phyloP scores from a whole-genome alignment of 164 flowering plant species.

The Kalanchoe fedtschenkoi region DNA sequence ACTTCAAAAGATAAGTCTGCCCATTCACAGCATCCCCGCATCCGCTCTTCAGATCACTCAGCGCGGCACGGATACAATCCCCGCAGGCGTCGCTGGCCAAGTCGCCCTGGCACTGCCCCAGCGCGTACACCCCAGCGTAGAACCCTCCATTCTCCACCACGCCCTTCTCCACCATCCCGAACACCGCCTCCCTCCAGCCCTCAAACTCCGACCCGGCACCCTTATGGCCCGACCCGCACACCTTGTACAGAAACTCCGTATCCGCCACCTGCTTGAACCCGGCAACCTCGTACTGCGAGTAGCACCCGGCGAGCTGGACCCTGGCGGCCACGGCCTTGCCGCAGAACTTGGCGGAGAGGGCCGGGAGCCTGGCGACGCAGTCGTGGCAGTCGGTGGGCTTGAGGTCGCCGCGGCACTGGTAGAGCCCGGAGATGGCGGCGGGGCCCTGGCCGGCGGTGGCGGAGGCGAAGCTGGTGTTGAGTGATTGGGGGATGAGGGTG shows the following conservation, averaged over 20 bases:
- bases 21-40: slow-evolving; percentile 45
- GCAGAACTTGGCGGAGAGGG: not conserved
- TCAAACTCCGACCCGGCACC: slow-evolving; percentile 21
- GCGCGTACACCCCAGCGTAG: slow-evolving; percentile 23
- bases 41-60: slow-evolving; percentile 12
- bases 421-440: not conserved
- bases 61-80: slow-evolving; percentile 22
- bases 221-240: slow-evolving; percentile 7
- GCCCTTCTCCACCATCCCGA: slow-evolving; percentile 21
- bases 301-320: slow-evolving; percentile 6
- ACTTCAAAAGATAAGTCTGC: slow-evolving; percentile 39
- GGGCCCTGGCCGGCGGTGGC: not conserved
- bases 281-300: not conserved
- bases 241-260: not conserved
- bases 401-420: slow-evolving; percentile 6
- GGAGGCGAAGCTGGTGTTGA: not conserved
- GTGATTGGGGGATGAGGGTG: slow-evolving; percentile 1
- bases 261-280: not conserved
- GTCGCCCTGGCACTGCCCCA: slow-evolving; percentile 38
- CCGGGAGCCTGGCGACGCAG: not conserved
- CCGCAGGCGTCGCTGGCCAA: slow-evolving; percentile 21
- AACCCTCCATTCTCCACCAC: slow-evolving; percentile 19
- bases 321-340: not conserved
- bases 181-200: slow-evolving; percentile 18
- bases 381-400: not conserved